These are phyloP conservation scores for Aspergillus latus DNA, from an alignment of 2,329 filamentous ascomycete genomes.

Conservation along the genomic window DNA sequence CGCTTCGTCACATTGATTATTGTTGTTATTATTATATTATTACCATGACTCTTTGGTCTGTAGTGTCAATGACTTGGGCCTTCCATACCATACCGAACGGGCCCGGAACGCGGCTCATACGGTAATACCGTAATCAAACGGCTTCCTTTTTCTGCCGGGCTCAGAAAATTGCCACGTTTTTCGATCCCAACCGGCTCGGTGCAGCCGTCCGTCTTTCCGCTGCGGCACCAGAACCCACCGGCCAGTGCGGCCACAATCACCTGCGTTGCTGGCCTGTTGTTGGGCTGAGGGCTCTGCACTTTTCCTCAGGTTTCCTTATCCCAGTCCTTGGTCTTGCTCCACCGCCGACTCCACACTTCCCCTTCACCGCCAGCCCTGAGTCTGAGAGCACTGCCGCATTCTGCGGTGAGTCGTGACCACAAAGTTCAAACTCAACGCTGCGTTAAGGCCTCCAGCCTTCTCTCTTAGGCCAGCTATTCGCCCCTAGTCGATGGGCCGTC, in stretches of 20 bases:
- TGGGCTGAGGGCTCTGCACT: conserved; percentile 8
- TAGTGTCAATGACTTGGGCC: background rate
- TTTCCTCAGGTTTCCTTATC: conserved; percentile 13
- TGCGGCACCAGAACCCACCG: conserved; percentile 24
- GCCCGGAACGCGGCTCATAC: background rate
- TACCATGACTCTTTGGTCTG: background rate
- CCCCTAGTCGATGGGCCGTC: background rate
- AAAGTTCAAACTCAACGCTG: background rate
- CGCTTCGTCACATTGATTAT: conserved; percentile 14
- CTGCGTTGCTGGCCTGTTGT: conserved; percentile 14
- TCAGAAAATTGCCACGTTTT: conserved; percentile 29
- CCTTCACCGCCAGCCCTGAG: conserved; percentile 14
- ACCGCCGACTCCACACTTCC: conserved; percentile 11
- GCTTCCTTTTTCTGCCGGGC: conserved; percentile 12
- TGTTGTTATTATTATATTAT: background rate
- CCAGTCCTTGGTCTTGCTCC: conserved; percentile 16
- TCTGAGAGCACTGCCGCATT: background rate
- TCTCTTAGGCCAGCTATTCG: background rate
- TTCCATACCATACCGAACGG: conserved; percentile 17
- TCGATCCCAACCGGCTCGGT: conserved; percentile 32
- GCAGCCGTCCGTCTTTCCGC: conserved; percentile 38
- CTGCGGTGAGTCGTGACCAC: conserved; percentile 10
- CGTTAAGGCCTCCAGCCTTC: background rate
- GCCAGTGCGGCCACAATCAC: conserved; percentile 21
- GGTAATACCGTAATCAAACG: conserved; percentile 12